Percentiles rank a stretch among this genome's conserved stretches.
phyloP scores from a whole-genome alignment of 1,284 basidiomycete species.

The Lignosus rhinocerotis region DNA sequence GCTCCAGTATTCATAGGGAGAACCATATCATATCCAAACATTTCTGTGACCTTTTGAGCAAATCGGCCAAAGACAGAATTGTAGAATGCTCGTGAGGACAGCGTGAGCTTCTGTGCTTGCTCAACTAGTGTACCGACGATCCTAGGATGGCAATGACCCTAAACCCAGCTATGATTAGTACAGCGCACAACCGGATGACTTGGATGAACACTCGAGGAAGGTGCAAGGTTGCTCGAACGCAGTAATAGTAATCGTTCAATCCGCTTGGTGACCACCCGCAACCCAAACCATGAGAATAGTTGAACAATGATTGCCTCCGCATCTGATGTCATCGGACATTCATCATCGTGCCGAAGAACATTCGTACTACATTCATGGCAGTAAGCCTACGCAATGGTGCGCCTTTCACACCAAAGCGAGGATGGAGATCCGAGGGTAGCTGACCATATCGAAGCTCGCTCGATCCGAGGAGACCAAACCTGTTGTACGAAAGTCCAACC shows the following conservation, averaged over 20 bases:
- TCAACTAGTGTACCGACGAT: constrained; percentile 82
- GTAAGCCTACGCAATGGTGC: too few species aligned
- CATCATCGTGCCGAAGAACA: too few species aligned
- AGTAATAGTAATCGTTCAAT: too few species aligned
- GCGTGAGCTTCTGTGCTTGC: constrained; percentile 89
- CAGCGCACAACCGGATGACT: background rate
- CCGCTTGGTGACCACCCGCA: too few species aligned
- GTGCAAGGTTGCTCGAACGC: too few species aligned
- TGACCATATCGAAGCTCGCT: background rate
- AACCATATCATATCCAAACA: constrained; percentile 93
- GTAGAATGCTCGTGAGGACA: constrained; percentile 97
- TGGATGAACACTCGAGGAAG: background rate
- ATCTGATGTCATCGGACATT: too few species aligned
- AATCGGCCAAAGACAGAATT: constrained; percentile 90
- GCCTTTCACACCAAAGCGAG: background rate
- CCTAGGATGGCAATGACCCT: constrained; percentile 95
- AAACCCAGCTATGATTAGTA: constrained; percentile 11
- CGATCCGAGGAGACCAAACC: background rate
- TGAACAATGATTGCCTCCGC: too few species aligned
- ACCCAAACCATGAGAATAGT: too few species aligned
- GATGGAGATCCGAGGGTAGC: background rate
- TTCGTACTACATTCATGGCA: too few species aligned
- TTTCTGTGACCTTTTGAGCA: constrained; percentile 81
- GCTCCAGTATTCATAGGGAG: constrained; percentile 99
- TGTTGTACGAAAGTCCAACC: background rate